Percentiles rank a stretch among this genome's conserved stretches.
Conservation (phyloP, 306 rosid genomes). For the Vicia faba region DNA sequence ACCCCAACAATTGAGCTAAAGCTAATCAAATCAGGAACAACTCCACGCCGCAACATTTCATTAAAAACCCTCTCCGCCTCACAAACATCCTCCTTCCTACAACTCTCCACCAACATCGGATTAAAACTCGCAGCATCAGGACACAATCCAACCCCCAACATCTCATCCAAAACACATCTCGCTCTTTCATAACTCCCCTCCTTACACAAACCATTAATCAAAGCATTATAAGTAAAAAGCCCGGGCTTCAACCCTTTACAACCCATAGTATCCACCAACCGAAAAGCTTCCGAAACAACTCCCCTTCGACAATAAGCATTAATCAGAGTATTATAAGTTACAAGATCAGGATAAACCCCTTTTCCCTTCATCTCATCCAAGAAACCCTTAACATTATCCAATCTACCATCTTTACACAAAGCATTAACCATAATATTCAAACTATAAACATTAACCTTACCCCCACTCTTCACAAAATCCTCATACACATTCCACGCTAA, state of each 20-base stretch:
- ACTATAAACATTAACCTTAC: slow-evolving; percentile 63
- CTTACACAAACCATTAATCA: slow-evolving; percentile 81
- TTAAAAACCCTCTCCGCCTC: slow-evolving; percentile 69
- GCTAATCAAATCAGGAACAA: slow-evolving; percentile 78
- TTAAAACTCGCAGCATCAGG: slow-evolving; percentile 78
- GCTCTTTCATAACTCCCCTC: slow-evolving; percentile 60
- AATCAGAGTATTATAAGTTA: slow-evolving; percentile 78
- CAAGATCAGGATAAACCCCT: slow-evolving; percentile 64
- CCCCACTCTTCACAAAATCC: slow-evolving; percentile 55
- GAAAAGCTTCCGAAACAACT: slow-evolving; percentile 57
- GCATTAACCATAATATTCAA: slow-evolving; percentile 93
- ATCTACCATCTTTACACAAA: slow-evolving; percentile 47
- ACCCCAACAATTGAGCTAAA: slow-evolving; percentile 68
- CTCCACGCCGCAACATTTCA: slow-evolving; percentile 58
- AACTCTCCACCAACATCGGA: slow-evolving; percentile 65
- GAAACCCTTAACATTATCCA: slow-evolving; percentile 51
- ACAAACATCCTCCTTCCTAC: slow-evolving; percentile 57
- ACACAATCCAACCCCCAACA: slow-evolving; percentile 60
- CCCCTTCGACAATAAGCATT: slow-evolving; percentile 71
- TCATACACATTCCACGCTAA: slow-evolving; percentile 71
- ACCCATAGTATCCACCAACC: slow-evolving; percentile 50
- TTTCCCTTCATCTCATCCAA: slow-evolving; percentile 62
- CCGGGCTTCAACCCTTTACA: slow-evolving; percentile 66
- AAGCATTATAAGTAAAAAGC: slow-evolving; percentile 71
- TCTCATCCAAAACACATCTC: slow-evolving; percentile 57